Evolutionary conservation across 352 stramenopile genomes (phyloP), one percentile per base, ranked within the genome.

Genomic region (Phytopythium delawarense): DNA sequence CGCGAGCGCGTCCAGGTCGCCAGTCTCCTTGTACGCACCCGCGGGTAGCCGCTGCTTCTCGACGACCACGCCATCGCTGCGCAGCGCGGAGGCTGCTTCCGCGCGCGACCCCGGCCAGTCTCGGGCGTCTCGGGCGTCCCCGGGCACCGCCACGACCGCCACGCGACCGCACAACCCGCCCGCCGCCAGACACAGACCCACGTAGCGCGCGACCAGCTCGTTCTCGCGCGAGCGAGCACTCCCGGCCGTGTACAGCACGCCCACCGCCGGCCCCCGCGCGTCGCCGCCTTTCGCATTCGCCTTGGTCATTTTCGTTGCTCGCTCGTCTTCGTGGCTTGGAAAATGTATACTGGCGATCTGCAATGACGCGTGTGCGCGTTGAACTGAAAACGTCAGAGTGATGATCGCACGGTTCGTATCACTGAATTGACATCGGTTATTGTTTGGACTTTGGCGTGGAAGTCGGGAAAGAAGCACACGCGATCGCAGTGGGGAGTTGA

Each of bases 121-220:
- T 39, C 30, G 25, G 23, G 20, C 52, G 59, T 32, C 59, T 55
- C 6, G 11, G 13, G 13, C 28, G 11, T n/a, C 64, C 35, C 16
- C 52, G 2, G 65, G 37, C 7, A 81, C 39, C 4, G 70, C 48
- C 15, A 78, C 72, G 18, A 91, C 78, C 53, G 73, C 72, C 54
- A 75, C 76, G 52, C 79, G 79, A 57, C 69, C 59, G 57, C 74
- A 87, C 13, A 72, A 66, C 11, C 81, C 78, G 18, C 78, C 87
- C 15, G 70, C 67, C 7, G 74, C 76, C 53, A 88, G 23, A 48
- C 75, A 85, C 11, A 92, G 62, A 9, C 76, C 79, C 44, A 91
- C 45, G 60, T 89, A 92, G 58, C 72, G 76, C 51, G 84, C 84
- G 21, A 89, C 65, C 32, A 80, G 72, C 67, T 79, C 71, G 25